Conservation (phyloP, 805 yeast genomes). For the Metschnikowia similis region DNA sequence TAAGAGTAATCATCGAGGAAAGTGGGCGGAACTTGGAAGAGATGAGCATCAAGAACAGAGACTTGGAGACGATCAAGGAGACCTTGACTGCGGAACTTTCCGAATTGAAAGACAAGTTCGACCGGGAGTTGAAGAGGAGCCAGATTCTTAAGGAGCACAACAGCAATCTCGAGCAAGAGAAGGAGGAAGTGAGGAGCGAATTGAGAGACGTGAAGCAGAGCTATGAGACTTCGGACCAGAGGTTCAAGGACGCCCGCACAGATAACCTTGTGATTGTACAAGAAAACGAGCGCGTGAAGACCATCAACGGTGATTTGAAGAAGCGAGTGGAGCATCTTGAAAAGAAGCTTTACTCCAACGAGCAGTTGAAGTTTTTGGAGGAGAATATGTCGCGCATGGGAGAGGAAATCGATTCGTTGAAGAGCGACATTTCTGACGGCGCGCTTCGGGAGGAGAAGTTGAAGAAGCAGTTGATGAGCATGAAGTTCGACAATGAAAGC, state of each 20-base stretch:
- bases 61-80: slow-evolving; percentile 30
- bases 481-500: slow-evolving; percentile 47
- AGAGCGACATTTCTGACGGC: slow-evolving; percentile 47
- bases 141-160: slow-evolving; percentile 31
- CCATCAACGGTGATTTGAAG: slow-evolving; percentile 49
- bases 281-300: slow-evolving; percentile 63
- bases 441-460: slow-evolving; percentile 46
- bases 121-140: not conserved
- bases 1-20: slow-evolving; percentile 58
- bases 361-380: slow-evolving; percentile 61
- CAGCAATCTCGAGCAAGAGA: slow-evolving; percentile 29
- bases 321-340: slow-evolving; percentile 44
- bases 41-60: slow-evolving; percentile 22
- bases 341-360: slow-evolving; percentile 43
- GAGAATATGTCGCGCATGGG: slow-evolving; percentile 52
- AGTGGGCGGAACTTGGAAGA: slow-evolving; percentile 60
- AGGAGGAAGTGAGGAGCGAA: slow-evolving; percentile 32
- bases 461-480: slow-evolving; percentile 51
- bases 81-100: slow-evolving; percentile 24
- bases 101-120: slow-evolving; percentile 25
- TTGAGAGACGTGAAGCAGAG: slow-evolving; percentile 23
- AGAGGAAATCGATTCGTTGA: slow-evolving; percentile 43
- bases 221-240: slow-evolving; percentile 25
- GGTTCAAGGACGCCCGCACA: slow-evolving; percentile 38
- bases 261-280: slow-evolving; percentile 55